Evolutionary conservation across 2,329 filamentous ascomycete species (phyloP), one percentile per base, ranked within the genome.

Genomic region (Phaeosphaeriaceae sp.): DNA sequence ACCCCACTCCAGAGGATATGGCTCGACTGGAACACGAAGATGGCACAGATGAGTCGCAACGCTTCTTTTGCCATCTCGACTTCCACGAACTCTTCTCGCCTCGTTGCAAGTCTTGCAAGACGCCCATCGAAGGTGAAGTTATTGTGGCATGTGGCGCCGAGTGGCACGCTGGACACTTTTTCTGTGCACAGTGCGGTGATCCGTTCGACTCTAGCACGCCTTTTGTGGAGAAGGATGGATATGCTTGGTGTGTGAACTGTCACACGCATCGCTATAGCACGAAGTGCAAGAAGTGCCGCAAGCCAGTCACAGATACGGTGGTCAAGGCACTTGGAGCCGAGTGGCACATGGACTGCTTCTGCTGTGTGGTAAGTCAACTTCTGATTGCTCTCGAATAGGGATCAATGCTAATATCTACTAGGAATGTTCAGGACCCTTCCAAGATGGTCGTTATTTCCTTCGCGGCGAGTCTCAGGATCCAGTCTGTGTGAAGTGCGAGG

Each of bases 1-100:
- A 74, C 55, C 65, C 74, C 1, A 87, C 88, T 1, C 86, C 85
- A 27, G 81, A 86, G 73, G 89, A 88, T 11, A 85, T 85, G 78
- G 84, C 53, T n/a, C 65, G 66, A 7, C 68, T 84, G 2, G 89
- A 91, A 41, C 66, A 74, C 25, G 72, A 78, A 42, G 91, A 94
- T 67, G 89, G 90, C 44, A 59, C 50, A 22, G 90, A 94, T 73
- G 85, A 86, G 40, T 59, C 68, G 1, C 83, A 92, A 47, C 88
- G 94, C 11, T 98, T 98, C 84, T 99, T 91, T 81, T 99, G 95
- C 79, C 94, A 98, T 75, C 86, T 99, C n/a, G 95, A 99, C 81
- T 99, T 93, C 86, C 95, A 99, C 78, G 95, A 99, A 79, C 83
- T 91, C 53, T 99, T 92, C 78, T 93, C 91, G 31, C 95, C 95